phyloP scores from a whole-genome alignment of 148 eudicot genomes.

The Pouteria glomerata region DNA sequence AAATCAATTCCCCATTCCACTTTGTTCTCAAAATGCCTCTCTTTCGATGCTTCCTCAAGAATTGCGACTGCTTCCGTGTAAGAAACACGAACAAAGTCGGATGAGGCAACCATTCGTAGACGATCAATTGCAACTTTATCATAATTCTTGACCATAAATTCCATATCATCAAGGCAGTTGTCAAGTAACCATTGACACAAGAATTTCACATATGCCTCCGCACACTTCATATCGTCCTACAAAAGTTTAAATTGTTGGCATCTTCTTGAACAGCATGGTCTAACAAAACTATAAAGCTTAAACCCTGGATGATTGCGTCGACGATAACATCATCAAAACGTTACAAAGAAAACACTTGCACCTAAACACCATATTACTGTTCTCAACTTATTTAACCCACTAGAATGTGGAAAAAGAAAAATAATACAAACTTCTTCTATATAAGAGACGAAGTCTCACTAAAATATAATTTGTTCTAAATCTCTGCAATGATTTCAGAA shows the following conservation, averaged over 20 bases:
- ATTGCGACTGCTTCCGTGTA: constrained; percentile 76
- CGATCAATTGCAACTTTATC: constrained; percentile 81
- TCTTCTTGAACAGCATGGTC: neutral
- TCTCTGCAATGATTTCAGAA: neutral
- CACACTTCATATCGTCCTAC: constrained; percentile 97
- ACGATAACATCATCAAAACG: too few species aligned
- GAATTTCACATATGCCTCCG: constrained; percentile 83
- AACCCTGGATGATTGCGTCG: neutral
- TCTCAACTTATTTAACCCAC: neutral
- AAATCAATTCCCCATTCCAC: constrained; percentile 97
- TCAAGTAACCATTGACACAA: constrained; percentile 87
- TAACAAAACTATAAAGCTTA: neutral
- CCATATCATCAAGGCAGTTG: constrained; percentile 92
- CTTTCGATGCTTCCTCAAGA: constrained; percentile 59
- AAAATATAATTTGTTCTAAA: neutral
- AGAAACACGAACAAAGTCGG: constrained; percentile 64
- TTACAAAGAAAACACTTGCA: too few species aligned
- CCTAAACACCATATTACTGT: neutral
- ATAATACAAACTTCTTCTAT: neutral
- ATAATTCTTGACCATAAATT: constrained; percentile 65
- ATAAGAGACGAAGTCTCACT: neutral
- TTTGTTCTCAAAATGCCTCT: constrained; percentile 75
- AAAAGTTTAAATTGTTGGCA: neutral
- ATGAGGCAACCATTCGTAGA: constrained; percentile 70
- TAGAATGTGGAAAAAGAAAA: neutral